Evolutionary conservation across 2,329 filamentous ascomycete genomes (phyloP), one percentile per base, ranked within the genome.

Genomic region (Fusarium circinatum): DNA sequence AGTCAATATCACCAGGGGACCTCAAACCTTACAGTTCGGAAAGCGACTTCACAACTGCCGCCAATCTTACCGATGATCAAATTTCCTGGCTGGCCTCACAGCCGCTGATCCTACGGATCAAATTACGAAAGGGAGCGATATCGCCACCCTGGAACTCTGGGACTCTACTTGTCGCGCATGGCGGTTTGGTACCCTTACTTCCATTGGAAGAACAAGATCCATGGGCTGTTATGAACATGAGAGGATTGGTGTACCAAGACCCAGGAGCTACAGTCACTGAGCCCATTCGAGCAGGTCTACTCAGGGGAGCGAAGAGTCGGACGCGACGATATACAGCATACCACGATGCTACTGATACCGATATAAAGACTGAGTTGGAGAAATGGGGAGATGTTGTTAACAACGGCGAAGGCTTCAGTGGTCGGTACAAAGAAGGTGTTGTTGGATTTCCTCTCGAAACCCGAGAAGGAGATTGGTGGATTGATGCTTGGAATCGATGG

Each of bases 151-250:
- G 76, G 73, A 70, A 74, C 20, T 57, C 71, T 3, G 75, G 74
- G 1, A 64, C 58, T 3, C 26, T 79, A 0, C 85, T 92, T 48
- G 86, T 96, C 6, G 94, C 94, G 5, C 95, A 98, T 82, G 95
- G 89, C 1, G 95, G 95, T 2, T 85, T 98, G 3, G 90, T 95
- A 0, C 93, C 95, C 0, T 91, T 89, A 2, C 82, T 96, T 1
- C 82, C 89, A 0, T 85, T 97, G 6, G 86, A 91, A 55, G 84
- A 88, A 42, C 95, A 91, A 73, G 86, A 97, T 79, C 91, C 94
- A 0, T 90, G 89, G 78, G 90, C 91, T 45, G 92, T 93, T 22
- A 97, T 97, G 94, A 95, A 93, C 78, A 96, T 98, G 93, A 90
- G 94, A 49, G 93, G 90, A 6, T 88, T 97, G 60, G 87, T 93